Conservation (phyloP, 2,329 filamentous ascomycete genomes). For the Hymenotorrendiella dingleyae region DNA sequence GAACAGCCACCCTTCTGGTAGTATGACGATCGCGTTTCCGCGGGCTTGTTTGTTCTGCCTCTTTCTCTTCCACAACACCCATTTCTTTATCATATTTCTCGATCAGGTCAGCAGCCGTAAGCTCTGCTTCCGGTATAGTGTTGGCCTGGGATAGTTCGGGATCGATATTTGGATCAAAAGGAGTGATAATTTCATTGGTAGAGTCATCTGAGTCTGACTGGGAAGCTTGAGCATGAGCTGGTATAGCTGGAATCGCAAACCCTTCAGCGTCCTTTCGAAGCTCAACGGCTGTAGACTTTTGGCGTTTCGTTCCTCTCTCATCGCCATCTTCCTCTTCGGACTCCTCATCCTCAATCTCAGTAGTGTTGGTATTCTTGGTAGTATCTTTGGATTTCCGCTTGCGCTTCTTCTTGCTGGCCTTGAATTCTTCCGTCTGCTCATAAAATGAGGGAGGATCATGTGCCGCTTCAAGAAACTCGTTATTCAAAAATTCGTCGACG, state of each 20-base stretch:
- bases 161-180: slow-evolving; percentile 19
- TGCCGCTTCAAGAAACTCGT: slow-evolving; percentile 64
- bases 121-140: background rate
- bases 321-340: slow-evolving; percentile 12
- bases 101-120: background rate
- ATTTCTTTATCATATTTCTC: background rate
- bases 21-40: slow-evolving; percentile 15
- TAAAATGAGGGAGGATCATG: slow-evolving; percentile 84
- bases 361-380: slow-evolving; percentile 8
- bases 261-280: slow-evolving; percentile 58
- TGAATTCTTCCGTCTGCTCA: slow-evolving; percentile 54
- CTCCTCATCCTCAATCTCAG: slow-evolving; percentile 23
- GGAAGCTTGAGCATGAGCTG: slow-evolving; percentile 21
- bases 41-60: background rate
- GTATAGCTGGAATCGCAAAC: slow-evolving; percentile 56
- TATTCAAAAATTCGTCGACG: slow-evolving; percentile 75
- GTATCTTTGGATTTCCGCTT: slow-evolving; percentile 35
- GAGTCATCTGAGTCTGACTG: background rate
- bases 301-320: slow-evolving; percentile 17
- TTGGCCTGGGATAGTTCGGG: slow-evolving; percentile 19
- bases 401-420: slow-evolving; percentile 44
- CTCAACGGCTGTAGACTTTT: slow-evolving; percentile 23
- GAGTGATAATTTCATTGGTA: slow-evolving; percentile 17
- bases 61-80: background rate
- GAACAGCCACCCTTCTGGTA: too few relatives aligned